Evolutionary conservation across 2,329 filamentous ascomycete genomes (phyloP).

Genomic region (Dactylellina cionopaga): DNA sequence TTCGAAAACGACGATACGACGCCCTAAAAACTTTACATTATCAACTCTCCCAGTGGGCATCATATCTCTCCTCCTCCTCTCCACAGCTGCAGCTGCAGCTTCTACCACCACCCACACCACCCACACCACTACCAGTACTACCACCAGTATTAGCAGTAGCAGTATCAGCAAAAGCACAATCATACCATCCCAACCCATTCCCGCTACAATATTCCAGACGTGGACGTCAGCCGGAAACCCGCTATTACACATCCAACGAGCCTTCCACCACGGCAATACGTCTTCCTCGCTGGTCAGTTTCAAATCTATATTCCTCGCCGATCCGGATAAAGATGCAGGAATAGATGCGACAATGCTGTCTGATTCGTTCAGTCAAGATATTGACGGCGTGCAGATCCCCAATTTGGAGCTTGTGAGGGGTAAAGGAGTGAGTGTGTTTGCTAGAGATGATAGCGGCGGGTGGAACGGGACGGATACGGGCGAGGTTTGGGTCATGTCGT

Average conservation of each 20-base stretch:
- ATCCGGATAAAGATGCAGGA: not conserved
- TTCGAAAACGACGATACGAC: not conserved
- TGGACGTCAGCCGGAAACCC: constrained; percentile 40
- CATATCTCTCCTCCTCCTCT: not conserved
- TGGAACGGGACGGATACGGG: not conserved
- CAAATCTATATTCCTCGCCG: constrained; percentile 34
- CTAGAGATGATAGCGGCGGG: not conserved
- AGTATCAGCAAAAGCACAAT: not conserved
- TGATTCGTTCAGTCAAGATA: constrained; percentile 19
- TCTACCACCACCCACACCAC: too few species aligned
- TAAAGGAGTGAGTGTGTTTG: too few species aligned
- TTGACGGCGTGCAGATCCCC: constrained; percentile 33
- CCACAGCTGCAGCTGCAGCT: not conserved
- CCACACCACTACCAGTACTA: too few species aligned
- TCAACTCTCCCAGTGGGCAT: too few species aligned
- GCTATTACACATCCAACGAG: constrained; percentile 41
- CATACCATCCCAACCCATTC: constrained; percentile 13
- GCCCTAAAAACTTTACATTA: too few species aligned
- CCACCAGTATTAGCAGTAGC: too few species aligned
- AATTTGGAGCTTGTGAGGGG: constrained; percentile 2
- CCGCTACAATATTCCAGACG: constrained; percentile 35
- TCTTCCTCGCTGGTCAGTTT: constrained; percentile 18
- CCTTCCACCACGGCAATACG: constrained; percentile 29
- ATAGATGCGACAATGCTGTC: constrained; percentile 25
- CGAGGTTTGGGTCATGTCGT: constrained; percentile 38